Evolutionary conservation across 2,329 filamentous ascomycete genomes (phyloP), one percentile per base, ranked within the genome.

Genomic region (Sporothrix protearum): DNA sequence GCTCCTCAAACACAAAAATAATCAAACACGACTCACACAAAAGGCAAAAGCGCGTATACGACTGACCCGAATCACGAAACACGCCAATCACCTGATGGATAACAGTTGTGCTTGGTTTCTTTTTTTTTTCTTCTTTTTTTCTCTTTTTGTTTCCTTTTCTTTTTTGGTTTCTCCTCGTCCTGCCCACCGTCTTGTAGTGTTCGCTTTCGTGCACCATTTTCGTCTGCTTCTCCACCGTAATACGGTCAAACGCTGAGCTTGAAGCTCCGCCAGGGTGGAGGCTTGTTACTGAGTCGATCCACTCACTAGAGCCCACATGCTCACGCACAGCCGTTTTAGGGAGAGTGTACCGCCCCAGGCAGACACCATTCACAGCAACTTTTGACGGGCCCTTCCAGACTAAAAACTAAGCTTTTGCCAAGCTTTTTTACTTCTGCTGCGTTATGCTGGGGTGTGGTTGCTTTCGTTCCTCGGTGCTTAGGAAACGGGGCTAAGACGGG

Each of bases 351-450:
- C 53, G n/a, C 33, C 6, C 57, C n/a, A 63, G 57, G 57, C 57
- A 63, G 57, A 19, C 53, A 33, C 28, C 28, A 33, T 33, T 19
- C 19, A 8, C 53, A 57, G 5, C 22, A 6, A 22, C 9, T 16
- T 7, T 10, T 22, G n/a, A n/a, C 16, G 39, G 64, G 45, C 64
- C 64, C 64, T 67, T 67, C 64, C 64, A 67, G 64, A 39, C 63
- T 66, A 45, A 16, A 67, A 67, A 51, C 53, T 53, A 67, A 67
- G 64, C 64, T 67, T 67, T 53, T 51, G 64, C 64, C 64, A 67
- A 67, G 64, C 45, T 22, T 36, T 67, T 67, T 39, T 36, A n/a
- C 19, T 66, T 53, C 14, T 51, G 28, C 28, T 51, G 45, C 28
- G 28, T 45, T 36, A 28, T 53, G 9, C 49, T 25, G 22, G 49